phyloP scores from a whole-genome alignment of 148 eudicot species.

The Arbutus unedo region DNA sequence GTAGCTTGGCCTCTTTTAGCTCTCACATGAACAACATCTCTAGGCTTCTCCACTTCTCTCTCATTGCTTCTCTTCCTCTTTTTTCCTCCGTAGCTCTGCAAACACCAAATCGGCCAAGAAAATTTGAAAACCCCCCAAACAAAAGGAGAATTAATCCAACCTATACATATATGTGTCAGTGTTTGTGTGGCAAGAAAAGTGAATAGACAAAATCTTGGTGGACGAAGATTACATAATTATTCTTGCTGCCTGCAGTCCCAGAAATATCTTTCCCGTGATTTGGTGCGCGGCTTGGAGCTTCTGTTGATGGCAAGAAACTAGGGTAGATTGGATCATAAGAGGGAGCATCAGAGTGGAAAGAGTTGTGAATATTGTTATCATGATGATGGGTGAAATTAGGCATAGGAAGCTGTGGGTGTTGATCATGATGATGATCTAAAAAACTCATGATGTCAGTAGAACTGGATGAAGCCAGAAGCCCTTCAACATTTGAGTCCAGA shows the following conservation, averaged over 20 bases:
- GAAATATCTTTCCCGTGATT: neutral
- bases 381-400: too few relatives aligned
- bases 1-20: slow-evolving; percentile 91
- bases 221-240: neutral
- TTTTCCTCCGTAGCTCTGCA: slow-evolving; percentile 35
- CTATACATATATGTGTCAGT: too few relatives aligned
- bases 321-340: neutral
- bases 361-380: slow-evolving; percentile 10
- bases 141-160: too few relatives aligned
- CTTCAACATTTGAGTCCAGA: slow-evolving; percentile 29
- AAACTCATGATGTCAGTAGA: slow-evolving; percentile 2
- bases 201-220: too few relatives aligned
- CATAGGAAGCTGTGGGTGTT: neutral
- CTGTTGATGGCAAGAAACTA: slow-evolving; percentile 18
- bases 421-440: slow-evolving; percentile 22
- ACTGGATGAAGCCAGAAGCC: slow-evolving; percentile 27
- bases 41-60: slow-evolving; percentile 42
- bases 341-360: slow-evolving; percentile 10
- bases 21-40: slow-evolving; percentile 80
- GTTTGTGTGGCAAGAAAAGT: too few relatives aligned
- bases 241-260: slow-evolving; percentile 6
- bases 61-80: slow-evolving; percentile 50
- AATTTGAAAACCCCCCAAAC: neutral
- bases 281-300: slow-evolving; percentile 8
- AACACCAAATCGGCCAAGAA: neutral